These are phyloP conservation scores for Lolium multiflorum DNA, from an alignment of 176 grass and related monocot genomes.

Conservation along the genomic window DNA sequence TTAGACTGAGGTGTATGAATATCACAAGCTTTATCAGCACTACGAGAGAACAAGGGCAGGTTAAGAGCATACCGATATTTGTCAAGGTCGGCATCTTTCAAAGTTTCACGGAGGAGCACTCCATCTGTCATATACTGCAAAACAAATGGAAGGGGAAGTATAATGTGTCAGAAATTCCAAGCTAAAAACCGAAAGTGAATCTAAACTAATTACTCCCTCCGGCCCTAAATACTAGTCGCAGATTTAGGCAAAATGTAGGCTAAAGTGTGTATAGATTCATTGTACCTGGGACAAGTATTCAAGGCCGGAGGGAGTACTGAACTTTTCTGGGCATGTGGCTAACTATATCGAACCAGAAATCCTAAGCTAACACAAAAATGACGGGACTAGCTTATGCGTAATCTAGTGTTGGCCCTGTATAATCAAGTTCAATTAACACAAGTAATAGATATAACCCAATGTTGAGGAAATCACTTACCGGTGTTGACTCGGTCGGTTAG, in stretches of 20 bases:
- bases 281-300: not conserved
- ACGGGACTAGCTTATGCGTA: conserved; percentile 17
- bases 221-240: too few relatives aligned
- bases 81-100: conserved; percentile 95
- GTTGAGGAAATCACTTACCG: too few relatives aligned
- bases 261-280: too few relatives aligned
- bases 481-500: too few relatives aligned
- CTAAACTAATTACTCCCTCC: not conserved
- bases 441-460: conserved; percentile 4
- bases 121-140: conserved; percentile 99
- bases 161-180: conserved; percentile 9
- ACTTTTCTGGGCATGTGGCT: not conserved
- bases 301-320: too few relatives aligned
- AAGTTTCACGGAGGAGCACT: conserved; percentile 95
- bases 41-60: conserved; percentile 16
- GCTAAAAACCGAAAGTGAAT: conserved; percentile 10
- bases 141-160: conserved; percentile 41
- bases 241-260: too few relatives aligned
- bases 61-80: conserved; percentile 84
- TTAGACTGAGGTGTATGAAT: conserved; percentile 23
- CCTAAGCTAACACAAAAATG: not conserved
- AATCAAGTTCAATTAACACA: conserved; percentile 31
- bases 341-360: conserved; percentile 12
- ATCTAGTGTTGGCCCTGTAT: not conserved
- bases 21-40: conserved; percentile 12